Conservation (phyloP, 2,329 filamentous ascomycete genomes). For the Hortaea werneckii region DNA sequence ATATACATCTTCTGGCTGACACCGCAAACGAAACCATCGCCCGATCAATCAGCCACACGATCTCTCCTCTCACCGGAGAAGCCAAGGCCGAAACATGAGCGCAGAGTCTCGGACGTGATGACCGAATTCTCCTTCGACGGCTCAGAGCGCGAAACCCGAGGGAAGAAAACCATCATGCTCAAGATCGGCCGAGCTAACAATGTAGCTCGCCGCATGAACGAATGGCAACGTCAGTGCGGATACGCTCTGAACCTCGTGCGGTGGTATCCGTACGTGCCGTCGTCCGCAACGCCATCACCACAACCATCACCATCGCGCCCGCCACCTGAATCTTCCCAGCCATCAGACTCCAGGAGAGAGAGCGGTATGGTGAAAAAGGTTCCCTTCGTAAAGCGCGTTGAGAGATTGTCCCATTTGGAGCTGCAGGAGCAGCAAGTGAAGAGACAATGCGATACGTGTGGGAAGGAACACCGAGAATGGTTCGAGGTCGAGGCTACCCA, state of each 20-base stretch:
- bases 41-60: slow-evolving; percentile 35
- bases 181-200: slow-evolving; percentile 64
- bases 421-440: slow-evolving; percentile 51
- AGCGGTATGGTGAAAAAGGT: slow-evolving; percentile 51
- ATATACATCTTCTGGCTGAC: slow-evolving; percentile 99
- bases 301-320: slow-evolving; percentile 14
- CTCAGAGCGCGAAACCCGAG: neutral
- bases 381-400: slow-evolving; percentile 76
- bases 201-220: slow-evolving; percentile 79
- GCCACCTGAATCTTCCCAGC: slow-evolving; percentile 20
- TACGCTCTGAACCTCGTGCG: slow-evolving; percentile 79
- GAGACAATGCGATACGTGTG: slow-evolving; percentile 64
- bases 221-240: slow-evolving; percentile 89
- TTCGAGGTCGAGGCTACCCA: slow-evolving; percentile 75
- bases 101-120: slow-evolving; percentile 25
- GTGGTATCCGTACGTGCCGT: slow-evolving; percentile 71
- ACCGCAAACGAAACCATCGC: slow-evolving; percentile 44
- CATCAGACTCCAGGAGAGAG: slow-evolving; percentile 14
- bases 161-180: slow-evolving; percentile 52
- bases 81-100: slow-evolving; percentile 7
- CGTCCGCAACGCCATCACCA: slow-evolving; percentile 13
- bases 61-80: slow-evolving; percentile 21
- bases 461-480: slow-evolving; percentile 84
- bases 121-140: slow-evolving; percentile 22
- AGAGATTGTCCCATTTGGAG: slow-evolving; percentile 84